Evolutionary conservation across 2,329 filamentous ascomycete species (phyloP).

Genomic region (Coccinonectria pachysandricola): DNA sequence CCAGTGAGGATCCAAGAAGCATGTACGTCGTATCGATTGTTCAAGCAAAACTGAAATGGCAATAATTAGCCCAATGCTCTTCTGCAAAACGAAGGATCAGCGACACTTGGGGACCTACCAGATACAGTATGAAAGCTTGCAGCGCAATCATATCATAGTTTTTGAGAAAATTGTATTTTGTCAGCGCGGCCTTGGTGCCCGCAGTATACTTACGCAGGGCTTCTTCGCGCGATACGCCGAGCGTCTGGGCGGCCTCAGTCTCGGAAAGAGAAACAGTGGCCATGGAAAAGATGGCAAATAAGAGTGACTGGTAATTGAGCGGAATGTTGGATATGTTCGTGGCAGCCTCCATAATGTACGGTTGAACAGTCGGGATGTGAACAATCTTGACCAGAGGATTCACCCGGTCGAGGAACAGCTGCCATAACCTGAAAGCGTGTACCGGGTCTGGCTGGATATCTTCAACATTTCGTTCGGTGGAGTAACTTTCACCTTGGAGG

Average conservation of each 20-base stretch:
- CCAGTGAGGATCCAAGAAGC: conserved; percentile 52
- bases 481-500: conserved; percentile 30
- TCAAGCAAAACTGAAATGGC: conserved; percentile 41
- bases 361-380: conserved; percentile 60
- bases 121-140: conserved; percentile 48
- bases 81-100: conserved; percentile 6
- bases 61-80: too few relatives aligned
- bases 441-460: conserved; percentile 54
- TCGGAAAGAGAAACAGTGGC: conserved; percentile 45
- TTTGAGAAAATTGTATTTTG: conserved; percentile 46
- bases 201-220: conserved; percentile 42
- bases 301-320: conserved; percentile 48
- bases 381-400: conserved; percentile 65
- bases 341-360: conserved; percentile 52
- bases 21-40: conserved; percentile 48
- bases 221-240: conserved; percentile 39
- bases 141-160: conserved; percentile 47
- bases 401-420: conserved; percentile 62
- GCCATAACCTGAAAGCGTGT: conserved; percentile 64
- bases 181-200: conserved; percentile 40
- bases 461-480: conserved; percentile 30
- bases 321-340: conserved; percentile 44
- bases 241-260: conserved; percentile 42
- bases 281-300: conserved; percentile 57
- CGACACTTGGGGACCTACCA: conserved; percentile 27